These are phyloP conservation scores for Ogataea neopini DNA, from an alignment of 805 yeast genomes.

Conservation along the genomic window DNA sequence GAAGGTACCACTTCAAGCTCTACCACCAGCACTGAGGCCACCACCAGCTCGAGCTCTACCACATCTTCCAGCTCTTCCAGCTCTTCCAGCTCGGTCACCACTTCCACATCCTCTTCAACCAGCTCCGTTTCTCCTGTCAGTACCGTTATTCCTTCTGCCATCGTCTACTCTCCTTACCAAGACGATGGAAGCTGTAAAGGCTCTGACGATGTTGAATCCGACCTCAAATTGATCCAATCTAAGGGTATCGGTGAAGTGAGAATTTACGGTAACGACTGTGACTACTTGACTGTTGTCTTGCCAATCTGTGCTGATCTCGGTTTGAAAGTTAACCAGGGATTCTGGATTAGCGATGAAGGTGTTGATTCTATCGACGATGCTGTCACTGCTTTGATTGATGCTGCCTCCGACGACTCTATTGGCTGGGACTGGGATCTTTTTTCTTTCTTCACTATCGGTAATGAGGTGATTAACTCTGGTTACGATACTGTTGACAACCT, in stretches of 20 bases:
- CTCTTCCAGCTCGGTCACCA: conserved; percentile 8
- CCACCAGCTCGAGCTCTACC: conserved; percentile 14
- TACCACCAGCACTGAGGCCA: too few relatives aligned
- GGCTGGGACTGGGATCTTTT: conserved; percentile 71
- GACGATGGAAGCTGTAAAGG: conserved; percentile 68
- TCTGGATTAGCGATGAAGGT: conserved; percentile 72
- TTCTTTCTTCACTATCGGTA: conserved; percentile 79
- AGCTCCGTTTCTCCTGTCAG: conserved; percentile 34
- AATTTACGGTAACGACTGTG: conserved; percentile 87
- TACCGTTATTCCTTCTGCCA: conserved; percentile 48
- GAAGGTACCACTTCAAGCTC: conserved; percentile 17
- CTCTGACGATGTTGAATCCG: conserved; percentile 51
- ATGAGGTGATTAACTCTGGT: conserved; percentile 76
- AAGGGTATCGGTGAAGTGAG: conserved; percentile 70
- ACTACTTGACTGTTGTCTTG: conserved; percentile 60
- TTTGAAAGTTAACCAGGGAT: conserved; percentile 77
- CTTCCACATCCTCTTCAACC: conserved; percentile 11
- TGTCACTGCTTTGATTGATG: conserved; percentile 39
- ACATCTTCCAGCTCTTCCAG: conserved; percentile 12
- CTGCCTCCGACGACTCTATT: conserved; percentile 28
- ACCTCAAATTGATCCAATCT: conserved; percentile 55
- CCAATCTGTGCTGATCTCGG: conserved; percentile 63
- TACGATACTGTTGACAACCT: conserved; percentile 64
- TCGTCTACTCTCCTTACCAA: conserved; percentile 80
- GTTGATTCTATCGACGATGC: conserved; percentile 66